phyloP scores from a whole-genome alignment of 2,329 filamentous ascomycete species.

The Penicillium oxalicum region DNA sequence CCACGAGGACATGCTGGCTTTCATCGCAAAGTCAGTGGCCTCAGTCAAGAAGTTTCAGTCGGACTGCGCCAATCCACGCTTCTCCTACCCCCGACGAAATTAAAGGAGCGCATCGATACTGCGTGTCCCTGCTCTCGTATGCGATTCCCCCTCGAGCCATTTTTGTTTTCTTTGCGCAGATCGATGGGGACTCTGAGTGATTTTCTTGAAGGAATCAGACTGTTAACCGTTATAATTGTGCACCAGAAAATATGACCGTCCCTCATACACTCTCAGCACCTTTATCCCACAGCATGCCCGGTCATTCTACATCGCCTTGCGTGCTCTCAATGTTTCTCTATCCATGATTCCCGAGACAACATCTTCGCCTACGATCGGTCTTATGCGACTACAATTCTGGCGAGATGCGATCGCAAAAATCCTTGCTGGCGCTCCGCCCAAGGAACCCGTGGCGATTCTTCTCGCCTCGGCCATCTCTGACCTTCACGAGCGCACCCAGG shows the following conservation, averaged over 20 bases:
- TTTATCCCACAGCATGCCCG: conserved; percentile 71
- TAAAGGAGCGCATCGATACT: conserved; percentile 52
- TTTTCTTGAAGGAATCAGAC: neutral
- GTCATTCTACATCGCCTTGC: conserved; percentile 82
- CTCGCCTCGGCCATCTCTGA: conserved; percentile 66
- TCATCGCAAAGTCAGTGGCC: conserved; percentile 4
- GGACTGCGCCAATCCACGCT: conserved; percentile 11
- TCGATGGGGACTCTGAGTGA: neutral
- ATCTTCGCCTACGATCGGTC: conserved; percentile 77
- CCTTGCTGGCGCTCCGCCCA: conserved; percentile 70
- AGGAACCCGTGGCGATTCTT: conserved; percentile 84
- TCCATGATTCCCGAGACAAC: conserved; percentile 85
- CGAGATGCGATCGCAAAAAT: conserved; percentile 74
- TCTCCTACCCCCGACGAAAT: conserved; percentile 41
- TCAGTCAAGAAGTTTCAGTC: conserved; percentile 25
- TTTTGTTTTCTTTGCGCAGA: neutral
- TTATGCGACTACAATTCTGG: conserved; percentile 93
- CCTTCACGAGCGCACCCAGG: conserved; percentile 43
- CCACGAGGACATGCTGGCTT: conserved; percentile 11
- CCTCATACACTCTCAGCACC: conserved; percentile 77
- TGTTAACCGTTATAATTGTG: conserved; percentile 1
- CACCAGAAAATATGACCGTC: conserved; percentile 74
- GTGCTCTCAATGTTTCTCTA: conserved; percentile 88
- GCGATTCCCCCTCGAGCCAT: neutral
- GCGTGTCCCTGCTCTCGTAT: conserved; percentile 53